Percentiles rank a stretch among this genome's conserved stretches.
These are phyloP conservation scores for Marchantia paleacea DNA, from an alignment of 225 moss, liverwort and hornwort genomes.

Conservation along the genomic window DNA sequence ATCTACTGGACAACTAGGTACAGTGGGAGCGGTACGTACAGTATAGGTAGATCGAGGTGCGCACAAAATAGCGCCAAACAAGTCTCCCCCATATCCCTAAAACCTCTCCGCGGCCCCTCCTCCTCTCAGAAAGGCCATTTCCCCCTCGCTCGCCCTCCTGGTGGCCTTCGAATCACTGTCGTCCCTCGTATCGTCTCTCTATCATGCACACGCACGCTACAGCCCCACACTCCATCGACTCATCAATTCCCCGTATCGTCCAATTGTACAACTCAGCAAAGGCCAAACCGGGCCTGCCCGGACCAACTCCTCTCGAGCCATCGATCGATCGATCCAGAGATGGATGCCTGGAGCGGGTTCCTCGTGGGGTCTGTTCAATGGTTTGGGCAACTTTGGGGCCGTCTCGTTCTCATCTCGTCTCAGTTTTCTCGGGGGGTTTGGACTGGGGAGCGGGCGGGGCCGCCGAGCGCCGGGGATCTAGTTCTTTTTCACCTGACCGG, in stretches of 20 bases:
- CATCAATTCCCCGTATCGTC: background rate
- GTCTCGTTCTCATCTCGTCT: background rate
- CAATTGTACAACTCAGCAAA: background rate
- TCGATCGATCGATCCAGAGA: too few species aligned
- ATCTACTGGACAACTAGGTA: too few species aligned
- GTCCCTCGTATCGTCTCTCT: background rate
- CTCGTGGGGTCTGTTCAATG: too few species aligned
- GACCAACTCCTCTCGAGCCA: too few species aligned
- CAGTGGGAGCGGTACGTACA: too few species aligned
- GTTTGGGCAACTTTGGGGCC: background rate
- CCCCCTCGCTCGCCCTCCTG: too few species aligned
- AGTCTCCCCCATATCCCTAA: background rate
- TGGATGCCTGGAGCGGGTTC: too few species aligned
- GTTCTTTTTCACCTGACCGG: background rate
- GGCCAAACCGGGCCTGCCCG: too few species aligned
- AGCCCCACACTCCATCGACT: background rate
- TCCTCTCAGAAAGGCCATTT: background rate
- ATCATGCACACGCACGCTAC: constrained; percentile 1
- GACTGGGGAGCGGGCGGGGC: background rate
- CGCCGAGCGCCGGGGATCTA: background rate
- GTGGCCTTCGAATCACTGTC: background rate
- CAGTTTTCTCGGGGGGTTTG: background rate
- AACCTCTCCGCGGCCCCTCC: background rate
- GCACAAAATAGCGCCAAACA: background rate
- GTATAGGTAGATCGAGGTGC: too few species aligned